phyloP scores from a whole-genome alignment of 2,329 filamentous ascomycete genomes.

The Talaromyces pinophilus region DNA sequence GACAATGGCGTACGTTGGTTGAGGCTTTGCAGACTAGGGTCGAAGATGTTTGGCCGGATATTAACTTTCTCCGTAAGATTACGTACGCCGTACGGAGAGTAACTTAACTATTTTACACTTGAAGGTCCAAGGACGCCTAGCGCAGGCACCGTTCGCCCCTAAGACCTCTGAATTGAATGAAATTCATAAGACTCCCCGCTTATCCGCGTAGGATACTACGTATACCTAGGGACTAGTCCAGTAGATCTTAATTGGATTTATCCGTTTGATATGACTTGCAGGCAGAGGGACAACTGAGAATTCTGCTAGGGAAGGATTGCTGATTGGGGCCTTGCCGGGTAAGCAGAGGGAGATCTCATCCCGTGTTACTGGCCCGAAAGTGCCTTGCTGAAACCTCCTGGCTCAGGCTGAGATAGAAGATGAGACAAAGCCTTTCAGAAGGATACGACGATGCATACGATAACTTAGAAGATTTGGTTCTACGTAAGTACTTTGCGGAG shows the following conservation, averaged over 20 bases:
- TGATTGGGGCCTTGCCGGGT: neutral
- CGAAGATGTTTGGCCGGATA: neutral
- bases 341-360: neutral
- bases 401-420: neutral
- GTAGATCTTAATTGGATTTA: neutral
- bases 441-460: neutral
- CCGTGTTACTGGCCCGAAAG: neutral
- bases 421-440: neutral
- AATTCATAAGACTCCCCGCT: neutral
- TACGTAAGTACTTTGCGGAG: neutral
- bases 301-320: neutral
- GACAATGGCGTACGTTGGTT: neutral
- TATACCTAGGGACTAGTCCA: neutral
- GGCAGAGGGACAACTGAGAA: too few relatives aligned
- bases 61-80: conserved; percentile 1
- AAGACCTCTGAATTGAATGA: neutral
- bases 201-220: conserved; percentile 9
- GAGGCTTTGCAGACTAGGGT: neutral
- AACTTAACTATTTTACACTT: neutral
- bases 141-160: neutral
- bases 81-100: neutral
- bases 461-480: neutral
- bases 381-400: neutral
- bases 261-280: neutral
- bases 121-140: neutral